Evolutionary conservation across 129 eudicot genomes (phyloP), one percentile per base, ranked within the genome.

Genomic region (Glebionis coronaria): DNA sequence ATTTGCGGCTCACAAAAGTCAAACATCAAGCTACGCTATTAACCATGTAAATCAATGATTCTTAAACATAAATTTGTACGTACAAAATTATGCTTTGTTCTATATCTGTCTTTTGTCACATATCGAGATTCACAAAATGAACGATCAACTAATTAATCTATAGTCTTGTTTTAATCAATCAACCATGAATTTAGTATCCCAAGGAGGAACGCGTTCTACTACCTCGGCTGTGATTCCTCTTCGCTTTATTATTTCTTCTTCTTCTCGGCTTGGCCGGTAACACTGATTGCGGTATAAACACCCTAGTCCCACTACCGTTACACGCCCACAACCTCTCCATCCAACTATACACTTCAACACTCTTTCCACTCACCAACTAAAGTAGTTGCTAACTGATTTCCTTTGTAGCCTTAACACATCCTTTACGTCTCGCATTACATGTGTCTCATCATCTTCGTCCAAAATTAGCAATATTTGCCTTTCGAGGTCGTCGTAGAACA

Each of bases 251-350:
- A 35, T 59, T 54, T 54, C 75, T 56, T 71, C 79, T 74, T 68
- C 69, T 68, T 40, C 64, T 68, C 9, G 69, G 27, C 62, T 75
- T 68, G 20, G 68, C 63, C 21, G 60, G 56, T 14, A 46, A 40
- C 51, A 73, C 71, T 18, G 27, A 59, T 12, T 60, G 84, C 10
- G 97, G 97, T 70, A 90, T 90, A 71, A 90, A 90, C 72, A 90
- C 97, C 56, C 97, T 94, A 2, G 97, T 90, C 53, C 97, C 94
- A 0, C 20, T 42, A 25, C 76, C 65, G 44, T 78, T 71, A 42
- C 74, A 27, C 28, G 31, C 55, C 94, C 94, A 90, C 83, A 86
- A 73, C 59, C 74, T 80, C 57, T 58, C 52, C 19, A 86, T 49
- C 87, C 86, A 79, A 63, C 51, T 27, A 6, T 90, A 94, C 44